Percentiles rank a stretch among this genome's conserved stretches.
Evolutionary conservation across 2,329 filamentous ascomycete genomes (phyloP).

Genomic region (Trichophaea hybrida): DNA sequence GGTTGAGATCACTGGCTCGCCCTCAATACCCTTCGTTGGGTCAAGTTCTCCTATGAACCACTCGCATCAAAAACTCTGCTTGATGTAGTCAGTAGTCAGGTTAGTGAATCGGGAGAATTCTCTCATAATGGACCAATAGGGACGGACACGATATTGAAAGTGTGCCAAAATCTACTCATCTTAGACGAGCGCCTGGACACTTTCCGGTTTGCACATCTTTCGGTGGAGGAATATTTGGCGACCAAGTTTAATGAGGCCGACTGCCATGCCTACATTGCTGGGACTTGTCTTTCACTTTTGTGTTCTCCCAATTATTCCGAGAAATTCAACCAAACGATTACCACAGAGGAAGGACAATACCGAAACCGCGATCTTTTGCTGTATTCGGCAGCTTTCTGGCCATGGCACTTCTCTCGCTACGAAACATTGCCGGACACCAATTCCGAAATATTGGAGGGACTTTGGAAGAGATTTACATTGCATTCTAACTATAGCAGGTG

Average conservation of each 20-base stretch:
- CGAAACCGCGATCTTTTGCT: not conserved
- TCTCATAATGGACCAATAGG: not conserved
- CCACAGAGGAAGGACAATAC: not conserved
- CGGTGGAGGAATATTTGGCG: slow-evolving; percentile 10
- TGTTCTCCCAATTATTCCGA: not conserved
- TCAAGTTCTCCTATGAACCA: slow-evolving; percentile 12
- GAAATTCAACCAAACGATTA: not conserved
- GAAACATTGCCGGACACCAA: too few species aligned
- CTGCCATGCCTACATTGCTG: not conserved
- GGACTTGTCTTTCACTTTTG: not conserved
- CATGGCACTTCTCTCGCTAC: too few species aligned
- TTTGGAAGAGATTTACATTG: too few species aligned
- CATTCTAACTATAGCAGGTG: too few species aligned
- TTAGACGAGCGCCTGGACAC: not conserved
- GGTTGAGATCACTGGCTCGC: too few species aligned
- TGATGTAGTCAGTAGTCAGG: not conserved
- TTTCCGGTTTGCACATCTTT: slow-evolving; percentile 11
- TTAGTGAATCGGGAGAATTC: not conserved
- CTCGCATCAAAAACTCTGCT: not conserved
- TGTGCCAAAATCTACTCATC: slow-evolving; percentile 12
- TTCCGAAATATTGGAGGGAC: too few species aligned
- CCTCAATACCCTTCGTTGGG: slow-evolving; percentile 8
- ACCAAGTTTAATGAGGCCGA: not conserved
- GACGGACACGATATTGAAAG: not conserved
- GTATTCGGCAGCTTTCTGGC: too few species aligned